Evolutionary conservation across 768 basidiomycete species (phyloP), one percentile per base, ranked within the genome.

Genomic region (Lentinula lateritia): DNA sequence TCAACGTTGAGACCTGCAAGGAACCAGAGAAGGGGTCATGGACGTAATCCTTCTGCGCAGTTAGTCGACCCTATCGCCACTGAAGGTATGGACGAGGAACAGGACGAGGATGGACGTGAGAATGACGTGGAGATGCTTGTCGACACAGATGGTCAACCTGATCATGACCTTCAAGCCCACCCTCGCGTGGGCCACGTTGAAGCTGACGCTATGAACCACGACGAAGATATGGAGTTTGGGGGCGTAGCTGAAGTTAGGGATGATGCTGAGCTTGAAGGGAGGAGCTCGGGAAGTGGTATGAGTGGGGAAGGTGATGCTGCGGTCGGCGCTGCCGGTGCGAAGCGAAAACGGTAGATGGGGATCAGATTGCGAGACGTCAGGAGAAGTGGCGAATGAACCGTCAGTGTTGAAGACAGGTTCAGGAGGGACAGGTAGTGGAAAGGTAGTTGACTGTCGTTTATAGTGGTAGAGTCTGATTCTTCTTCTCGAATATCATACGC

Each of bases 61-160:
- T 38, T 58, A 15, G 39, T 41, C 50, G 39, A 35, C 35, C 45
- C 39, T 35, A 10, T 45, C 16, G 70, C 66, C 1, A 75, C 73
- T 28, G 73, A 72, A 18, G 76, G 76, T 66, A 76, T 74, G 35
- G 76, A 77, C 58, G 74, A 75, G 2, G 76, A 78, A 59, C 71
- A 52, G 60, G 53, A 61, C 55, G 57, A 54, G 56, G 41, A 58
- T 16, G 58, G 42, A 42, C 55, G 36, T 42, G 62, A 53, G 6
- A 65, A 65, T 58, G 65, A 65, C 9, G 43, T 63, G 8, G 39
- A 62, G 15, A 52, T 63, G 50, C 50, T 60, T 8, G 60, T 53
- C n/a, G 58, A 43, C 15, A 54, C 41, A n/a, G 56, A 66, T 1
- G 32, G 13, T 12, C 9, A 41, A 13, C 34, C 15, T 41, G 54